Evolutionary conservation across 73 alveolate genomes (phyloP).

Genomic region (Blepharisma stoltei): DNA sequence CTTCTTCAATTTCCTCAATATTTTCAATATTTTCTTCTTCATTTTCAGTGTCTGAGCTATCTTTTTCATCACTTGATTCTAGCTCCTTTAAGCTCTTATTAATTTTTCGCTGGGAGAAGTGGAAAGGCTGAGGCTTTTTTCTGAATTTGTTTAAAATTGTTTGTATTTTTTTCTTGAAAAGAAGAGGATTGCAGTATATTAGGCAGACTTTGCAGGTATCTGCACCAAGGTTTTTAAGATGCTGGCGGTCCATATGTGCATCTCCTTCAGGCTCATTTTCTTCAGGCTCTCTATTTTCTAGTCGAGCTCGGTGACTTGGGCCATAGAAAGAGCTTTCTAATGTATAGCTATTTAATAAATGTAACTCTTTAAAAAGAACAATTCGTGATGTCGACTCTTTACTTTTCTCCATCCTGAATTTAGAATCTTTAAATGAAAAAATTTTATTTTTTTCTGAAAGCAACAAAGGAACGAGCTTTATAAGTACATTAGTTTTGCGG

Average conservation of each 20-base stretch:
- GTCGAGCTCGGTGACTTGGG: constrained; percentile 38
- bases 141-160: too few relatives aligned
- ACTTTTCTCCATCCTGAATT: constrained; percentile 80
- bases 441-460: constrained; percentile 75
- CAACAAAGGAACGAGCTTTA: constrained; percentile 79
- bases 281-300: constrained; percentile 1
- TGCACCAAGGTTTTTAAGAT: constrained; percentile 15
- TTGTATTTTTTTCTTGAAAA: too few relatives aligned
- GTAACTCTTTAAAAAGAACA: constrained; percentile 84
- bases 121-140: too few relatives aligned
- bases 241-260: neutral
- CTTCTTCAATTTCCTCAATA: too few relatives aligned
- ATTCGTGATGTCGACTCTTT: constrained; percentile 92
- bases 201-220: constrained; percentile 1
- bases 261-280: neutral
- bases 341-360: constrained; percentile 79
- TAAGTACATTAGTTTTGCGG: constrained; percentile 81
- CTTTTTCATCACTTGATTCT: too few relatives aligned
- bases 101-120: too few relatives aligned
- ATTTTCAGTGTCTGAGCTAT: too few relatives aligned
- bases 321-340: constrained; percentile 95
- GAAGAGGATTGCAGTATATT: too few relatives aligned
- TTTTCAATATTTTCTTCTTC: too few relatives aligned
- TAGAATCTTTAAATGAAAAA: constrained; percentile 80
- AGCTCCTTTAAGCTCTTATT: too few relatives aligned